Evolutionary conservation across 441 rosid species (phyloP).

Genomic region (Populus hybrid): DNA sequence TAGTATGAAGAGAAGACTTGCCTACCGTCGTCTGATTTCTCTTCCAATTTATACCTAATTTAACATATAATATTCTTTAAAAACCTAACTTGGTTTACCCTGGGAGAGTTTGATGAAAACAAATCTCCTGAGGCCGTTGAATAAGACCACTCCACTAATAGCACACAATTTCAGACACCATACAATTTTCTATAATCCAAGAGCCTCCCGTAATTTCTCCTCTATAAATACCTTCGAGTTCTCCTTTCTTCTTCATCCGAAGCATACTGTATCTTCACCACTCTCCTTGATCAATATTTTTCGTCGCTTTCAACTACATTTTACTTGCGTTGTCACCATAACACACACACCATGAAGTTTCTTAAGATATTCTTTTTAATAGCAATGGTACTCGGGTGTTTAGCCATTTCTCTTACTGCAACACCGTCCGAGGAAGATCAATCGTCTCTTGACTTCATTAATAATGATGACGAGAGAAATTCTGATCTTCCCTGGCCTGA

Average conservation of each 20-base stretch:
- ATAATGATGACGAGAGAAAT: constrained; percentile 8
- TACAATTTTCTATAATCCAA: background rate
- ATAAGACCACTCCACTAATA: constrained; percentile 47
- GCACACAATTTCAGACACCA: background rate
- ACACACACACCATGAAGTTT: constrained; percentile 29
- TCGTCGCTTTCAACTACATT: background rate
- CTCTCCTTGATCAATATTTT: too few relatives aligned
- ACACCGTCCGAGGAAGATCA: background rate
- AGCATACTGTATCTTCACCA: background rate
- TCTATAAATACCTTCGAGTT: constrained; percentile 1
- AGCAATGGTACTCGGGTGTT: background rate
- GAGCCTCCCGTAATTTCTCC: constrained; percentile 10
- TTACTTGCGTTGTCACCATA: background rate
- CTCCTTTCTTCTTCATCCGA: background rate
- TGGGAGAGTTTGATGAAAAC: background rate
- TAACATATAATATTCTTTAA: constrained; percentile 2
- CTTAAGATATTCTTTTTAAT: constrained; percentile 23
- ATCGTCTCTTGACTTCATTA: background rate
- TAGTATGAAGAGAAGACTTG: background rate
- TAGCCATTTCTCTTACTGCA: constrained; percentile 21
- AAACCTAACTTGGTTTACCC: constrained; percentile 39
- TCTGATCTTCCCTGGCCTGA: constrained; percentile 2
- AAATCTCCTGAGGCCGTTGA: constrained; percentile 14
- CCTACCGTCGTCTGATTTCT: background rate
- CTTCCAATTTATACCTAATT: background rate